Evolutionary conservation across 2,329 filamentous ascomycete species (phyloP).

Genomic region (Beauveria brongniartii): DNA sequence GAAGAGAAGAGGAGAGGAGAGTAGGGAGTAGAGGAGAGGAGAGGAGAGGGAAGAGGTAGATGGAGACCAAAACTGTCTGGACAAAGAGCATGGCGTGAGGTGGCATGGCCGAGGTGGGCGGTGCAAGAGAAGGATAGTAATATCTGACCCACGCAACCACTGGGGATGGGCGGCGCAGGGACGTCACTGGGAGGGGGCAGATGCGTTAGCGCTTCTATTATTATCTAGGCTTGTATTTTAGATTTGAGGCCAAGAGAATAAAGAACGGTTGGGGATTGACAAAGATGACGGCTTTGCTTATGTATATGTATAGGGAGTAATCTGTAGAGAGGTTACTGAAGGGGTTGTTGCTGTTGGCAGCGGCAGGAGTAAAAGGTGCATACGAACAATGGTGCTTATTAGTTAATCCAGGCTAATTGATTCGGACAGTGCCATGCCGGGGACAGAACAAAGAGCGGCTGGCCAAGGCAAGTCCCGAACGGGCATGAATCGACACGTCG

Average conservation of each 20-base stretch:
- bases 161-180: not conserved
- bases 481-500: not conserved
- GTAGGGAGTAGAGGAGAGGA: too few relatives aligned
- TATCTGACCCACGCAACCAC: not conserved
- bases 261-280: not conserved
- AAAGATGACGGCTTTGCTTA: not conserved
- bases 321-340: not conserved
- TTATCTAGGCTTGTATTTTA: not conserved
- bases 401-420: not conserved
- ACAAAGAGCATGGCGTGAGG: not conserved
- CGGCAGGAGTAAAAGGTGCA: too few relatives aligned
- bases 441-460: not conserved
- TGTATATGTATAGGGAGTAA: too few relatives aligned
- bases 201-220: constrained; percentile 1
- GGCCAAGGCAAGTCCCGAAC: not conserved
- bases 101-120: not conserved
- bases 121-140: constrained; percentile 4
- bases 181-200: too few relatives aligned
- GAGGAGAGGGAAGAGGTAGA: not conserved
- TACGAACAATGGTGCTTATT: too few relatives aligned
- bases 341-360: not conserved
- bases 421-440: not conserved
- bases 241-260: not conserved
- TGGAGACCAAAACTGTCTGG: not conserved
- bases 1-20: not conserved